Base-by-base conservation (phyloP, 2,329 filamentous ascomycete genomes). In the Orbilia brochopaga region DNA sequence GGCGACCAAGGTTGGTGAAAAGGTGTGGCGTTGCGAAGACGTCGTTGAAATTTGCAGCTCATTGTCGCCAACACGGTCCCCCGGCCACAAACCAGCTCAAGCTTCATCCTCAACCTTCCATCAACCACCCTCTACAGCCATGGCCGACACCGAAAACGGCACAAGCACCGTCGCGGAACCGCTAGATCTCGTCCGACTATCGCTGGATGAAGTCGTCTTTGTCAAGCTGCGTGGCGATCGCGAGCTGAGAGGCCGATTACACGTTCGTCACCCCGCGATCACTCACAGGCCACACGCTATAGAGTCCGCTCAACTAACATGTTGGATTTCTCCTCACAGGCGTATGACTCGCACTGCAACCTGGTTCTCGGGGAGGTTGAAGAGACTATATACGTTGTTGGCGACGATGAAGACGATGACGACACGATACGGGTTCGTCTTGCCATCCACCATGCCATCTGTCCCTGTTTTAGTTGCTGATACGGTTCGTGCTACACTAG, bases 261-360 rank as follows among this genome's bases (percentile, higher is more conserved):
- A 99, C 81, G 94, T 97, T 82, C 78, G 88, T 81, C 40, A 11
- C 48, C 35, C n/a, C n/a, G 21, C 59, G 21, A 11, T 21, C 70
- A 48, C 35, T n/a, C 24, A 15, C 15, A 57, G 13, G 15, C 40
- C 13, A 51, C 13, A 10, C 19, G 23, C 4, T 24, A 7, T 13
- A 59, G 53, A 53, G 30, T 56, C 48, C 55, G 24, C 32, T 59
- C 27, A 54, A 19, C 53, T 57, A 44, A 32, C 60, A 19, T 23
- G 19, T 30, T n/a, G 27, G 4, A 32, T 13, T 40, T 60, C 27
- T 74, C 74, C 77, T 72, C 79, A 57, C 69, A 99, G 94, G 94
- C 94, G 63, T 99, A 99, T 79, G 94, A 99, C 79, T 96, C 91
- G 78, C 94, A 99, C 80, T 99, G 95, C 85, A 99, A 99, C 78